A percentile compares a stretch with the other conserved stretches of the same genome.
phyloP scores from a whole-genome alignment of 306 rosid species.

The Lathyrus tuberosus region DNA sequence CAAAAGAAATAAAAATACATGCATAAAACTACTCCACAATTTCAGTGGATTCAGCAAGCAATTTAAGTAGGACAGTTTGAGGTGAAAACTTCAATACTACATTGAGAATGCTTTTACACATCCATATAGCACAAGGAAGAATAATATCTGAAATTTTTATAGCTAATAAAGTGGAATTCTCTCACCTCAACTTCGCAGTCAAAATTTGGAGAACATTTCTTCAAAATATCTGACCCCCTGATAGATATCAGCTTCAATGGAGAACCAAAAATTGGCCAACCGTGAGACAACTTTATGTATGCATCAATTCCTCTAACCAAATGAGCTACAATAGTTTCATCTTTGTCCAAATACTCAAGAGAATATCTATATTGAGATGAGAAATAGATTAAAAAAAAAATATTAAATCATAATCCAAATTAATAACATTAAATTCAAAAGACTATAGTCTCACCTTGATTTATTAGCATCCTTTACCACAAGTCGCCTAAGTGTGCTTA shows the following conservation, averaged over 20 bases:
- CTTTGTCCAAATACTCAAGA: slow-evolving; percentile 65
- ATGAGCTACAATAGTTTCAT: slow-evolving; percentile 69
- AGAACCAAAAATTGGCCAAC: slow-evolving; percentile 72
- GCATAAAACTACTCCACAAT: slow-evolving; percentile 17
- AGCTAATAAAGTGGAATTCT: slow-evolving; percentile 23
- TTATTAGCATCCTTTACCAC: slow-evolving; percentile 66
- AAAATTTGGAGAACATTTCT: slow-evolving; percentile 58
- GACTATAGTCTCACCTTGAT: slow-evolving; percentile 57
- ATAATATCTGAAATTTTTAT: neutral
- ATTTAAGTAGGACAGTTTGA: neutral
- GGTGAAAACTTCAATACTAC: slow-evolving; percentile 18
- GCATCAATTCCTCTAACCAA: slow-evolving; percentile 70
- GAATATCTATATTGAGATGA: slow-evolving; percentile 55
- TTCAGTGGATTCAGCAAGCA: slow-evolving; percentile 25
- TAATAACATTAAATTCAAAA: slow-evolving; percentile 24
- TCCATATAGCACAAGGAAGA: slow-evolving; percentile 34
- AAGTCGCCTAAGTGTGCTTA: slow-evolving; percentile 60
- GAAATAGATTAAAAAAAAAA: slow-evolving; percentile 17
- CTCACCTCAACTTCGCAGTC: slow-evolving; percentile 73
- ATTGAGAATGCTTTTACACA: slow-evolving; percentile 9
- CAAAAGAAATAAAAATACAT: slow-evolving; percentile 28
- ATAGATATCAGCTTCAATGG: slow-evolving; percentile 70
- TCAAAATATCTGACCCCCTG: slow-evolving; percentile 57
- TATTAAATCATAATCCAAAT: slow-evolving; percentile 26
- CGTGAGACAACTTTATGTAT: slow-evolving; percentile 63